phyloP scores from a whole-genome alignment of 306 rosid genomes.

The Crotalaria pallida region DNA sequence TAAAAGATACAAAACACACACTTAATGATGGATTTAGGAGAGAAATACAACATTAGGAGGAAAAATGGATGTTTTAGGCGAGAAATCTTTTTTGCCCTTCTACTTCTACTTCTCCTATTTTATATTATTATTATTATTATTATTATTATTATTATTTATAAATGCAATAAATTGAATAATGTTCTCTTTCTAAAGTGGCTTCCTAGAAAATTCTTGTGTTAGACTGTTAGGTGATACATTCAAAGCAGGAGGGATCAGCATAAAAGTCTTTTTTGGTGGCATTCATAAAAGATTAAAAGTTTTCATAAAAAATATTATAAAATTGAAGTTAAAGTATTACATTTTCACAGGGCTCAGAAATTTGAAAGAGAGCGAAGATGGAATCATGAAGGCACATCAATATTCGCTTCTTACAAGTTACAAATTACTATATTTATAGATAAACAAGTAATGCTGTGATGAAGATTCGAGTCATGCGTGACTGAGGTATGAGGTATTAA shows the following conservation, averaged over 20 bases:
- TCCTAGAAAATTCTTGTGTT: background rate
- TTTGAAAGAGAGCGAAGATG: background rate
- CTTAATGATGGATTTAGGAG: too few relatives aligned
- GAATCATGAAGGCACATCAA: background rate
- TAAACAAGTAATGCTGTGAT: background rate
- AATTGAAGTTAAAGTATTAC: background rate
- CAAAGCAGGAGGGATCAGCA: background rate
- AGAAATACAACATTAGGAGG: too few relatives aligned
- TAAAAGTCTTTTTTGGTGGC: background rate
- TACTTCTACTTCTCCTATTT: too few relatives aligned
- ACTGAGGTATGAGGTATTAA: background rate
- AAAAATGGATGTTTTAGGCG: too few relatives aligned
- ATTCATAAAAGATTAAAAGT: too few relatives aligned
- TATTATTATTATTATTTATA: background rate
- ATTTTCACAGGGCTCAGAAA: background rate
- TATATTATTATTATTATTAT: too few relatives aligned
- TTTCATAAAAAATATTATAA: background rate
- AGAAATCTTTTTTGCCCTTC: too few relatives aligned
- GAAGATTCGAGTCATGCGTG: background rate
- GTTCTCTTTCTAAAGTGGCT: background rate
- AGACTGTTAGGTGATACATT: slow-evolving; percentile 10
- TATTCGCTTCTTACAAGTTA: background rate
- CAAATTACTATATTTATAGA: background rate
- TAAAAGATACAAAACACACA: too few relatives aligned
- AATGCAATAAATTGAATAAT: background rate